Conservation (phyloP, 306 rosid genomes). For the Vachellia pachyceras region DNA sequence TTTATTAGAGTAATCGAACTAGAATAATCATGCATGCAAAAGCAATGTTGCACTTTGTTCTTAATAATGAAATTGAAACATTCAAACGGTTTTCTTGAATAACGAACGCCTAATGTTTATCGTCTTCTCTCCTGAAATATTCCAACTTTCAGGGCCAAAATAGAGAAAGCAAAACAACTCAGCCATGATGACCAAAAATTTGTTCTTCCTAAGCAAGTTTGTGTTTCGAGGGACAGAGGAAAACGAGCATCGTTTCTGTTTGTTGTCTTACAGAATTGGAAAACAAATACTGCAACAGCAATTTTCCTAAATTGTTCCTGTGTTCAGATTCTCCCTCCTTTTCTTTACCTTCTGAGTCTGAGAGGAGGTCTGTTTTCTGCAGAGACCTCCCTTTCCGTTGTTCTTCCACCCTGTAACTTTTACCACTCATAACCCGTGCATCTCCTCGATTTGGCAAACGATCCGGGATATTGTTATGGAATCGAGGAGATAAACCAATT, state of each 20-base stretch:
- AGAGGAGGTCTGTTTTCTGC: constrained; percentile 52
- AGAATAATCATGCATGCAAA: background rate
- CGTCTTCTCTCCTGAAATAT: constrained; percentile 55
- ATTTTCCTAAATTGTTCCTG: constrained; percentile 22
- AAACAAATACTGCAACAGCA: constrained; percentile 32
- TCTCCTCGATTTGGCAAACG: constrained; percentile 53
- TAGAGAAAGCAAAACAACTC: constrained; percentile 16
- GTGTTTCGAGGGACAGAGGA: constrained; percentile 1
- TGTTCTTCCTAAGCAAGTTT: constrained; percentile 22
- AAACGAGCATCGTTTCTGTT: background rate
- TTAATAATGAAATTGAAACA: background rate
- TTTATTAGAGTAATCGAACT: background rate
- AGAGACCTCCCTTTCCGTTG: constrained; percentile 54
- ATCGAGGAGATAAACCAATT: constrained; percentile 20
- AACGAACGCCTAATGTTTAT: constrained; percentile 42
- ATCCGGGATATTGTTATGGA: constrained; percentile 40
- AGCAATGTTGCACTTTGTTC: background rate
- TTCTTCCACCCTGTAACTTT: constrained; percentile 51
- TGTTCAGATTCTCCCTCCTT: constrained; percentile 33
- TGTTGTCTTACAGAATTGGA: background rate
- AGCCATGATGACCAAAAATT: background rate
- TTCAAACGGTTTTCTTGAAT: constrained; percentile 52
- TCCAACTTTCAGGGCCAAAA: constrained; percentile 33
- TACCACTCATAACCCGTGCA: constrained; percentile 40
- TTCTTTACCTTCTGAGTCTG: background rate